Base-by-base conservation (phyloP, 805 yeast species). In the Sungouiozyma intestinalis region DNA sequence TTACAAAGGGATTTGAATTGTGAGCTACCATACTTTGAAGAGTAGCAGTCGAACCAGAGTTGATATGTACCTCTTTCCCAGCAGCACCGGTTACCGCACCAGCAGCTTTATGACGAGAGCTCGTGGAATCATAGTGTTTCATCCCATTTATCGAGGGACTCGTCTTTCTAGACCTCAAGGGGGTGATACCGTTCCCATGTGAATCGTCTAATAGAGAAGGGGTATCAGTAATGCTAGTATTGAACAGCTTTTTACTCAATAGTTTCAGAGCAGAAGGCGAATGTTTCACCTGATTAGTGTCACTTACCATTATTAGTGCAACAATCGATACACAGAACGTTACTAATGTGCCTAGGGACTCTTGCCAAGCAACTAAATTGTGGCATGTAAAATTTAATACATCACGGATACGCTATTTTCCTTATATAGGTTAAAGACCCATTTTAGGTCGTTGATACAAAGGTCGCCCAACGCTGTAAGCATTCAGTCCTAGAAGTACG, bases 1-100 rank as follows among this genome's bases (percentile, higher is more conserved):
- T 55, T 27, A 58, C 49, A 38, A 59, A 60, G 2, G 65, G 65
- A 36, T 60, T 60, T 19, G 48, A 50, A 29, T 52, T 58, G 39
- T 60, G 64, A 1, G 58, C 52, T 16, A 54, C 50, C 24, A 55
- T 38, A 44, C 51, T 52, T n/a, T 48, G 50, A 4, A 60, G 40
- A 3, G 63, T 48, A 3, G 53, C 47, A 4, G 56, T 51, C 2
- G 62, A 55, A 35, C 40, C 35, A 13, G 41, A 19, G 20, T 33
- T 32, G 6, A 47, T 43, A 17, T 46, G 47, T 38, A 46, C 49
- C 40, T 50, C 49, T 32, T 48, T 49, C 15, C 21, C 40, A 13
- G 39, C 17, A 33, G 51, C 50, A 11, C 56, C 33, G 13, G 59
- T n/a, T n/a, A n/a, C n/a, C n/a, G n/a, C n/a, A n/a, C n/a, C 51